Conservation (phyloP, 345 rosid species). For the Physaria fendleri region DNA sequence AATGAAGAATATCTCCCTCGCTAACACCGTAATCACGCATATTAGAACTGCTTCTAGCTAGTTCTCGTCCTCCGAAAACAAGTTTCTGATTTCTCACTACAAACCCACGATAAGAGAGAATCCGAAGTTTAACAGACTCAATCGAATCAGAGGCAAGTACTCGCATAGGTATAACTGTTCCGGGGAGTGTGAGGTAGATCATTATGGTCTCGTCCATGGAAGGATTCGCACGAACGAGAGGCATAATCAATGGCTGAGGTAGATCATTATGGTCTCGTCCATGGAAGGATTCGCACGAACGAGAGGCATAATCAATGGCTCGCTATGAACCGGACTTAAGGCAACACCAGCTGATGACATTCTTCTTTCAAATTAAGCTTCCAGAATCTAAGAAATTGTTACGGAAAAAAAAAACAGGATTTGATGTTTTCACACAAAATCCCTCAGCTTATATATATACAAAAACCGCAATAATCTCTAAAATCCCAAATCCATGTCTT, state of each 20-base stretch:
- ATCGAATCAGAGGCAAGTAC: slow-evolving; percentile 58
- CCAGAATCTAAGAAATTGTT: background rate
- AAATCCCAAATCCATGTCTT: slow-evolving; percentile 16
- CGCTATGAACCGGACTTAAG: slow-evolving; percentile 34
- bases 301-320: slow-evolving; percentile 26
- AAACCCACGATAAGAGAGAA: slow-evolving; percentile 62
- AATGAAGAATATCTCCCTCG: slow-evolving; percentile 69
- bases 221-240: no score
- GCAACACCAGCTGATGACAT: slow-evolving; percentile 62
- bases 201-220: slow-evolving; percentile 45
- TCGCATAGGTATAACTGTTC: slow-evolving; percentile 43
- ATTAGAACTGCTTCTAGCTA: slow-evolving; percentile 58
- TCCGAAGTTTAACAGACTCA: slow-evolving; percentile 60
- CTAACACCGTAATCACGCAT: slow-evolving; percentile 66
- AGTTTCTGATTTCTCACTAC: slow-evolving; percentile 70
- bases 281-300: slow-evolving; percentile 23
- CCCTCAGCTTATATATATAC: slow-evolving; percentile 18
- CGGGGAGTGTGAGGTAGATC: slow-evolving; percentile 35
- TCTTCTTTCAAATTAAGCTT: slow-evolving; percentile 4
- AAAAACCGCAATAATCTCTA: slow-evolving; percentile 6
- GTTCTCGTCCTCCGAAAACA: slow-evolving; percentile 64
- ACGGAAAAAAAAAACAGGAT: background rate
- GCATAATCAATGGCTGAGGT: no score
- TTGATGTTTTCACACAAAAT: background rate
- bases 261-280: no score